Percentiles rank a stretch among this genome's conserved stretches.
Evolutionary conservation across 2,329 filamentous ascomycete species (phyloP).

Genomic region (Talaromyces verruculosus): DNA sequence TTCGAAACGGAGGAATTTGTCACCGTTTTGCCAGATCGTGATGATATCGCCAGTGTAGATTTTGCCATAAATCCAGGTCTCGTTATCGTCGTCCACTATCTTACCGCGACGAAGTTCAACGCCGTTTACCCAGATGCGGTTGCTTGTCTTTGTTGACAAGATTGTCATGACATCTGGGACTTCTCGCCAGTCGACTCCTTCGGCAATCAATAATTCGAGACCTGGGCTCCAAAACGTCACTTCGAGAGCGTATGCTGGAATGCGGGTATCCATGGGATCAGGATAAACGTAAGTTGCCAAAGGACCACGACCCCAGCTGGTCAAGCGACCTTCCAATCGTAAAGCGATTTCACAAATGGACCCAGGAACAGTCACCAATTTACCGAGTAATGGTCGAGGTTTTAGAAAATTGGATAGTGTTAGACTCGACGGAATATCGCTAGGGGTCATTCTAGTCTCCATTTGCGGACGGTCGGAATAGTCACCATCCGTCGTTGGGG

Average conservation of each 20-base stretch:
- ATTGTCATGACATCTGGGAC: constrained; percentile 63
- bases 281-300: constrained; percentile 69
- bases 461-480: constrained; percentile 25
- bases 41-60: constrained; percentile 76
- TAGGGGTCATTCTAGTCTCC: constrained; percentile 12
- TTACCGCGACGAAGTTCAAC: constrained; percentile 60
- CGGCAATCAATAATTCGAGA: constrained; percentile 60
- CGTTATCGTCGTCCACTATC: constrained; percentile 54
- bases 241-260: constrained; percentile 80
- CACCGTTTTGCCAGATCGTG: constrained; percentile 61
- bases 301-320: constrained; percentile 73
- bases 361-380: constrained; percentile 63
- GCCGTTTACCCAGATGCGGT: constrained; percentile 75
- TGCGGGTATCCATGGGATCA: constrained; percentile 62
- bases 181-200: constrained; percentile 56
- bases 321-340: constrained; percentile 64
- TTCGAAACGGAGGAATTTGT: constrained; percentile 43
- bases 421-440: constrained; percentile 18
- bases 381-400: constrained; percentile 55
- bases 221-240: constrained; percentile 71
- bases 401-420: constrained; percentile 31
- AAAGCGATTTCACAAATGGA: constrained; percentile 67
- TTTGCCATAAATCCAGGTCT: constrained; percentile 59
- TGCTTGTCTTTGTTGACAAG: constrained; percentile 75
- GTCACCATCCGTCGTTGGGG: constrained; percentile 20